Evolutionary conservation across 495 filamentous ascomycete species (phyloP), one percentile per base, ranked within the genome.

Genomic region (Neurospora terricola): DNA sequence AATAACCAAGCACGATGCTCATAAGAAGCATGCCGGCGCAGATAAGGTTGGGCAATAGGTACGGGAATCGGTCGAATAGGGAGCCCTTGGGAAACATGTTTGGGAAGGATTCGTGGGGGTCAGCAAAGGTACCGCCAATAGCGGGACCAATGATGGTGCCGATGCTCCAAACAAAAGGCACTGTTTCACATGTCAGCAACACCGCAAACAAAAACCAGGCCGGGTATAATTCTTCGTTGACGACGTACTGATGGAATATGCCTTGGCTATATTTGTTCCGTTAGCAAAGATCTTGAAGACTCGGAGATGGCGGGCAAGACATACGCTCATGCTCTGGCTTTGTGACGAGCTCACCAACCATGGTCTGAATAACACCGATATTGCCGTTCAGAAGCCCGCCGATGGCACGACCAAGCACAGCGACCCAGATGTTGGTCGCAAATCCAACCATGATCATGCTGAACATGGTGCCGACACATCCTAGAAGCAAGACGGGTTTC

Each of bases 131-230:
- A 36, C 93, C 93, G 72, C 93, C 93, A 77, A 95, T 91, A 43
- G 90, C 89, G 77, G 93, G 93, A 7, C 93, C 93, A 72, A 94
- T 87, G 72, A 94, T 94, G 23, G 92, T 94, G 40, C 92, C 93
- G 73, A 96, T 90, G 37, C 88, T 91, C 93, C 93, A 96, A 38
- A 94, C 91, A 80, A 95, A 95, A 14, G 93, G 93, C 92, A 95
- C 73, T 91, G 59, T 72, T 39, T 9, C 30, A 66, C 14, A 34
- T 34, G 54, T 66, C 54, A 66, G 37, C 38, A 38, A 71, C n/a
- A 30, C 70, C 12, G n/a, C 70, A 11, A 18, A 23, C n/a, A 11
- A 30, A 30, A 66, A 66, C 27, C 11, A 66, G 12, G 54, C 30
- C 12, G 12, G 54, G 9, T 30, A 27, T 34, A 23, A 27, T 12